These are phyloP conservation scores for Eucalyptus sp. DNA, from an alignment of 345 rosid species.

Conservation along the genomic window DNA sequence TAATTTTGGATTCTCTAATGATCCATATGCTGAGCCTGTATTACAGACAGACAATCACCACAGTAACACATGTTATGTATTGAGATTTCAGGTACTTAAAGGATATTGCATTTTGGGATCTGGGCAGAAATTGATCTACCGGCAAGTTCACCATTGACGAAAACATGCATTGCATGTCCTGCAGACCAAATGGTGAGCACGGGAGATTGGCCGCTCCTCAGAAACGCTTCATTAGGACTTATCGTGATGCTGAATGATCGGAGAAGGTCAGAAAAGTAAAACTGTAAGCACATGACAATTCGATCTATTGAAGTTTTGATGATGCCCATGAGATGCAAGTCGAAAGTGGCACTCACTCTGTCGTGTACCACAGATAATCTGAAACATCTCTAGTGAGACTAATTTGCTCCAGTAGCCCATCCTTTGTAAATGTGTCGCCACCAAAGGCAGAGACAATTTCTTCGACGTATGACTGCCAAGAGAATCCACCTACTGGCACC, in stretches of 20 bases:
- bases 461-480: constrained; percentile 30
- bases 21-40: constrained; percentile 67
- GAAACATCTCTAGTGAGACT: constrained; percentile 24
- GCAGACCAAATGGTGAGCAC: constrained; percentile 54
- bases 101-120: neutral
- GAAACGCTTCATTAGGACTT: constrained; percentile 38
- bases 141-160: constrained; percentile 56
- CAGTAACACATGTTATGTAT: neutral
- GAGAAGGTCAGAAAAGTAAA: neutral
- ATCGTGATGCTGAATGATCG: constrained; percentile 34
- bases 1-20: constrained; percentile 38
- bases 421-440: constrained; percentile 5
- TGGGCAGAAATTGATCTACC: neutral
- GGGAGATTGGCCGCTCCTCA: constrained; percentile 60
- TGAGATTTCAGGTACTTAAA: neutral
- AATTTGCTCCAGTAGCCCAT: constrained; percentile 23
- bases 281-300: neutral
- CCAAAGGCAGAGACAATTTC: constrained; percentile 13
- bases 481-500: constrained; percentile 5
- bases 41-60: neutral
- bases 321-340: neutral
- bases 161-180: constrained; percentile 66
- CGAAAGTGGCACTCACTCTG: constrained; percentile 15
- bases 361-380: constrained; percentile 36
- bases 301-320: neutral